Conservation (phyloP, 345 rosid genomes). For the Populus alba region DNA sequence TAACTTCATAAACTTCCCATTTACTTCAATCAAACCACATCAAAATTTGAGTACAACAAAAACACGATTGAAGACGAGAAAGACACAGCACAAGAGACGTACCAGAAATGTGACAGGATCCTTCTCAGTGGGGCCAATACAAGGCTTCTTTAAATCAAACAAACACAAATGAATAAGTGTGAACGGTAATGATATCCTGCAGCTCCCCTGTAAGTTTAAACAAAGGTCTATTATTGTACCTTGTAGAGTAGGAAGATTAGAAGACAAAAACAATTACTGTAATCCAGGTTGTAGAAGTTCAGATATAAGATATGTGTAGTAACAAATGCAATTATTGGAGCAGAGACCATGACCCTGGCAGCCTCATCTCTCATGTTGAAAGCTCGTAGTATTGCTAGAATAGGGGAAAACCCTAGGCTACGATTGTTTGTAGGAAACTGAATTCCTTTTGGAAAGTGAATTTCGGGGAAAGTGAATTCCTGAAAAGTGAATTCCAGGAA, state of each 20-base stretch:
- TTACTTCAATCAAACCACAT: no score
- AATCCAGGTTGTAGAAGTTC: constrained; percentile 71
- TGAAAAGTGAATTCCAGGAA: no score
- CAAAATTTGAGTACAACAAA: not conserved
- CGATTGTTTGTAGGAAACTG: no score
- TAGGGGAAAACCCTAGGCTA: constrained; percentile 64
- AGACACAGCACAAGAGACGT: not conserved
- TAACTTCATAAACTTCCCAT: no score
- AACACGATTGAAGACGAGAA: not conserved
- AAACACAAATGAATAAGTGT: not conserved
- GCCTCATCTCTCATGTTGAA: constrained; percentile 70
- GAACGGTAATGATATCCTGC: not conserved
- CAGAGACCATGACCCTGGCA: constrained; percentile 77
- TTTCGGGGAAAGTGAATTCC: no score
- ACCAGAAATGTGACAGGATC: not conserved
- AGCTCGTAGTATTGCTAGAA: constrained; percentile 62
- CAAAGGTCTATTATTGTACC: not conserved
- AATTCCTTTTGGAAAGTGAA: no score
- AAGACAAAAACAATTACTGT: constrained; percentile 44
- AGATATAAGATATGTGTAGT: constrained; percentile 83
- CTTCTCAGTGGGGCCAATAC: not conserved
- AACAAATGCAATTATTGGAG: constrained; percentile 73
- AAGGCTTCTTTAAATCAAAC: not conserved
- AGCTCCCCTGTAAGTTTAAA: not conserved
- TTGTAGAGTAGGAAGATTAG: not conserved